Evolutionary conservation across 495 filamentous ascomycete genomes (phyloP).

Genomic region (Tuber melanosporum): DNA sequence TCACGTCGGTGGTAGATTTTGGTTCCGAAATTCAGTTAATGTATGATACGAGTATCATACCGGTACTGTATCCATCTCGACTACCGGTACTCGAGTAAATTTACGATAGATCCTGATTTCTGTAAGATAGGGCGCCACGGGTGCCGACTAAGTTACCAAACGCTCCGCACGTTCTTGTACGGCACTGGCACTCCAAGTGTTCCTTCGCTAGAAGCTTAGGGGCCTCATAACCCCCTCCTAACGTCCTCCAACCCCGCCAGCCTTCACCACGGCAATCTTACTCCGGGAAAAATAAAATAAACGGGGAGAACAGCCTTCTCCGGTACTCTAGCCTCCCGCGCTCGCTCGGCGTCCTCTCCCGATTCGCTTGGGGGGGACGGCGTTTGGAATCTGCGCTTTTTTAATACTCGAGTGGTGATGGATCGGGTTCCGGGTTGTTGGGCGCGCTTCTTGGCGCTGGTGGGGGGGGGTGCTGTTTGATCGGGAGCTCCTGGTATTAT

Average conservation of each 20-base stretch:
- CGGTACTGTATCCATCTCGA: no score
- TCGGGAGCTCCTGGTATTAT: background rate
- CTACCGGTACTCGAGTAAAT: no score
- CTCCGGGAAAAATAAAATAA: constrained; percentile 80
- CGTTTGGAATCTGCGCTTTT: constrained; percentile 13
- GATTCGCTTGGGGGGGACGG: constrained; percentile 6
- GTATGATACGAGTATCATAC: no score
- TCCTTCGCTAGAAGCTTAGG: no score
- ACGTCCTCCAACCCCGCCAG: constrained; percentile 64
- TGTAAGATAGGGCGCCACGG: background rate
- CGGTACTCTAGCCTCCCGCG: constrained; percentile 52
- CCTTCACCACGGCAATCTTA: constrained; percentile 66
- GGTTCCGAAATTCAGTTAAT: background rate
- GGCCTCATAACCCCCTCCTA: constrained; percentile 55
- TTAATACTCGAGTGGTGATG: background rate
- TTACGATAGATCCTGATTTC: background rate
- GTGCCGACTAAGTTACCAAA: constrained; percentile 12
- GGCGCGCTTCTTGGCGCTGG: constrained; percentile 24
- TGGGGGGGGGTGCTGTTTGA: constrained; percentile 4
- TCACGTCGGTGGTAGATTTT: background rate
- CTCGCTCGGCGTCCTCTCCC: constrained; percentile 3
- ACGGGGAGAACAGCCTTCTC: constrained; percentile 74
- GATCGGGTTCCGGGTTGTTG: background rate
- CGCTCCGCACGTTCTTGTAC: background rate
- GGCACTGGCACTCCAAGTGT: no score